phyloP scores from a whole-genome alignment of 345 rosid species.

The Cardamine occulta region DNA sequence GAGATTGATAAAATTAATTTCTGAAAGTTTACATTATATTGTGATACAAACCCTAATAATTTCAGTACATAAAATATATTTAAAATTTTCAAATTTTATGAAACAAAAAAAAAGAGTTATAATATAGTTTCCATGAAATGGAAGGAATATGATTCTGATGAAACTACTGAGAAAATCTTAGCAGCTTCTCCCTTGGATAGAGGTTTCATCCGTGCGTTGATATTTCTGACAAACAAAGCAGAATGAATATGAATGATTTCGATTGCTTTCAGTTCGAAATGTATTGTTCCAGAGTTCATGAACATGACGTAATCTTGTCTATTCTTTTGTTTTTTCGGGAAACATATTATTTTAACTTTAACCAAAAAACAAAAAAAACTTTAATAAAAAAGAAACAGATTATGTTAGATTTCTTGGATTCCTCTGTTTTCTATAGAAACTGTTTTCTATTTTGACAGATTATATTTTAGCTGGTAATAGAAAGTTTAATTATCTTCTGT shows the following conservation, averaged over 20 bases:
- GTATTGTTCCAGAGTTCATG: not conserved
- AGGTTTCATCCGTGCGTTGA: not conserved
- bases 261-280: not conserved
- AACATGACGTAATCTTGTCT: not conserved
- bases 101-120: too few species aligned
- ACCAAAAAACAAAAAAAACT: too few species aligned
- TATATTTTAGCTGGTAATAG: not conserved
- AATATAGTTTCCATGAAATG: not conserved
- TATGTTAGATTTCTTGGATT: not conserved
- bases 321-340: not conserved
- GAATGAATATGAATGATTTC: not conserved
- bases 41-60: too few species aligned
- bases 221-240: slow-evolving; percentile 1
- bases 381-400: not conserved
- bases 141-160: not conserved
- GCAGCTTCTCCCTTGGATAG: not conserved
- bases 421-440: too few species aligned
- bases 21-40: not conserved
- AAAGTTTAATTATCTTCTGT: not conserved
- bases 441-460: not conserved
- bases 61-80: not conserved
- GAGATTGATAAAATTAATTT: not conserved
- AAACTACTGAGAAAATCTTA: not conserved
- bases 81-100: not conserved
- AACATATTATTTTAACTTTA: too few species aligned